Percentiles rank a stretch among this genome's conserved stretches.
These are phyloP conservation scores for Bacidia gigantensis DNA, from an alignment of 495 filamentous ascomycete genomes.

Conservation along the genomic window DNA sequence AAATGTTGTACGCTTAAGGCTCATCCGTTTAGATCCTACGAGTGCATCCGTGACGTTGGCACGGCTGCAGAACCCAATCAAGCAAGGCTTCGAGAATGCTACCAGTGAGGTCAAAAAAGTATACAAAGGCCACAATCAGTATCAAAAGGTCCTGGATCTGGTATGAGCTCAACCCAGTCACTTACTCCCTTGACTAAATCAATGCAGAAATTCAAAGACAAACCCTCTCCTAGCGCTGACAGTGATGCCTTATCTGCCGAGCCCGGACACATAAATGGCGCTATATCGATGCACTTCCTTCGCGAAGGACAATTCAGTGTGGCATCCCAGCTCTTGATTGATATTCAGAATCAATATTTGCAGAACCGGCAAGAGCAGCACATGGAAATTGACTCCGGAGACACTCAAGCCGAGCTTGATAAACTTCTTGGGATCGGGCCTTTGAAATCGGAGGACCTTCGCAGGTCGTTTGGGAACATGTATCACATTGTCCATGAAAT, in stretches of 20 bases:
- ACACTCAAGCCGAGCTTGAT: constrained; percentile 17
- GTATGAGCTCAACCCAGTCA: constrained; percentile 26
- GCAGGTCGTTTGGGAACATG: constrained; percentile 72
- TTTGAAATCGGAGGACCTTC: constrained; percentile 53
- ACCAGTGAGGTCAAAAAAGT: constrained; percentile 69
- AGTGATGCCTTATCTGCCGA: constrained; percentile 72
- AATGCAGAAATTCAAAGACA: constrained; percentile 53
- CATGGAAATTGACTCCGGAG: constrained; percentile 6
- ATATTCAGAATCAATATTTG: constrained; percentile 29
- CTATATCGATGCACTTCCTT: constrained; percentile 90
- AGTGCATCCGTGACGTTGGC: constrained; percentile 56
- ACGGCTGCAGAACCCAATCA: constrained; percentile 72
- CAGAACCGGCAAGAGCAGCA: constrained; percentile 16
- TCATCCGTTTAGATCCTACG: constrained; percentile 44
- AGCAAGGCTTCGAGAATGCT: constrained; percentile 60
- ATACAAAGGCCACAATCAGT: constrained; percentile 61
- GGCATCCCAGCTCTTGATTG: constrained; percentile 64
- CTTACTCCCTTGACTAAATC: background rate
- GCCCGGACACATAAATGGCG: constrained; percentile 66
- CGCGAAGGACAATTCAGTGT: constrained; percentile 88
- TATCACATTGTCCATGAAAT: constrained; percentile 76
- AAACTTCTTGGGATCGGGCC: constrained; percentile 35
- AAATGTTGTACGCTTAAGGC: background rate
- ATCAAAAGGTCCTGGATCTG: constrained; percentile 72
- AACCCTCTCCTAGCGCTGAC: constrained; percentile 58